Conservation (phyloP, 2,329 filamentous ascomycete genomes). For the Diaporthe velutina region DNA sequence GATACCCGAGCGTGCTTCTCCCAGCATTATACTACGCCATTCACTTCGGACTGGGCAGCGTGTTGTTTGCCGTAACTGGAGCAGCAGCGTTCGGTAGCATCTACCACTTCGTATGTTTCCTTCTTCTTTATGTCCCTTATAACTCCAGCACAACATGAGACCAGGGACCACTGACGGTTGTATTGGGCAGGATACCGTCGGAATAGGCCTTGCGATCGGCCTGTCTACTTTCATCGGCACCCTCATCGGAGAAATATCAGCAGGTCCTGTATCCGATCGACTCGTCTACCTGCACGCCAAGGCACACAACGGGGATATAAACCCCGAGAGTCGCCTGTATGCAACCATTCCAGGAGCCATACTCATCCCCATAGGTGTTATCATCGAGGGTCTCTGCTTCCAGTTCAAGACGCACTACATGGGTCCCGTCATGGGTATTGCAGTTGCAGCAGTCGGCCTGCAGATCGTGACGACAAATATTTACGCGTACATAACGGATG, state of each 20-base stretch:
- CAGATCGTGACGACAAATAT: slow-evolving; percentile 41
- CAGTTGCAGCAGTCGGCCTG: slow-evolving; percentile 37
- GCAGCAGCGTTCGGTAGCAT: neutral
- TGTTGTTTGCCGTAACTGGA: neutral
- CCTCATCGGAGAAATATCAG: neutral
- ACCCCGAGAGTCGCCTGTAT: neutral
- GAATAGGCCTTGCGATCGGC: slow-evolving; percentile 10
- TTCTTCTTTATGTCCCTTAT: neutral
- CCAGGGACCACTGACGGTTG: neutral
- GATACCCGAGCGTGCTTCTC: neutral
- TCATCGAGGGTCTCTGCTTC: slow-evolving; percentile 43
- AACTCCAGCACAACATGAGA: neutral
- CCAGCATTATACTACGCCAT: neutral
- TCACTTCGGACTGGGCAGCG: neutral
- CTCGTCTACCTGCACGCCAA: neutral
- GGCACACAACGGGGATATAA: neutral
- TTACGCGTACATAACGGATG: slow-evolving; percentile 41
- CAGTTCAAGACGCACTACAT: slow-evolving; percentile 39
- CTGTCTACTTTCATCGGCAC: neutral
- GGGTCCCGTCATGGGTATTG: slow-evolving; percentile 39
- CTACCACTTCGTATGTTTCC: neutral
- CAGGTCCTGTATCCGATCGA: slow-evolving; percentile 8
- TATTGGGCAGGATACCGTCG: neutral
- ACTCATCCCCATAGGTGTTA: slow-evolving; percentile 40
- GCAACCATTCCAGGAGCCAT: slow-evolving; percentile 13